phyloP scores from a whole-genome alignment of 1,284 basidiomycete species.

The Naganishia sp. region DNA sequence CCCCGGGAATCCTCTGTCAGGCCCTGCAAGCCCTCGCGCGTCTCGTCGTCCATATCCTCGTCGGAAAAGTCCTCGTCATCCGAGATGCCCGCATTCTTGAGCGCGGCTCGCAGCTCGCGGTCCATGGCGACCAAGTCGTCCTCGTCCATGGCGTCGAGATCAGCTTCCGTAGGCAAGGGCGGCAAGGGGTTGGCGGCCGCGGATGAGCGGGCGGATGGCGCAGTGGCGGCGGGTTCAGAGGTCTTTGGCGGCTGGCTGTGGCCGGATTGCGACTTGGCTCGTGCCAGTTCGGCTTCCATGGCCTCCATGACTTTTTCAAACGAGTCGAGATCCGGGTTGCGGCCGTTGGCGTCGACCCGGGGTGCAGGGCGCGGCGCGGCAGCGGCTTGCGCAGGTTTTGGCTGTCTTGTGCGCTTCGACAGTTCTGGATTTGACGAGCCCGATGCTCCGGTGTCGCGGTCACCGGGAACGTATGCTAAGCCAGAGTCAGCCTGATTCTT shows the following conservation, averaged over 20 bases:
- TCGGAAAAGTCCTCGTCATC: conserved; percentile 53
- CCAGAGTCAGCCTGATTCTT: background rate
- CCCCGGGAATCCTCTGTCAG: conserved; percentile 56
- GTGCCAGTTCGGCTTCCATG: conserved; percentile 79
- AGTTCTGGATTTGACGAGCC: background rate
- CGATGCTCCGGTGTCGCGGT: background rate
- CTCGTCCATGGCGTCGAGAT: conserved; percentile 58
- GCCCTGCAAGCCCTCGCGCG: conserved; percentile 55
- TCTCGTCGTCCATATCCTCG: conserved; percentile 56
- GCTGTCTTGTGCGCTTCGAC: background rate
- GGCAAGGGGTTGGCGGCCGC: conserved; percentile 36
- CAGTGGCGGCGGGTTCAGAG: background rate
- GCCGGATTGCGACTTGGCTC: conserved; percentile 31
- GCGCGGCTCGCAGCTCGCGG: conserved; percentile 68
- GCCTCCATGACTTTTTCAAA: conserved; percentile 94
- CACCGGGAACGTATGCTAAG: conserved; percentile 28
- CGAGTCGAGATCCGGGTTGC: conserved; percentile 72
- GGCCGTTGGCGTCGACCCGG: conserved; percentile 11
- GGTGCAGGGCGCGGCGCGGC: background rate
- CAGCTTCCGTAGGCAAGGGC: conserved; percentile 47
- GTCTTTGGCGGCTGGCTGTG: conserved; percentile 2
- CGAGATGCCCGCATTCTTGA: conserved; percentile 58
- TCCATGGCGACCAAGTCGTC: conserved; percentile 80
- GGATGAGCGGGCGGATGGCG: conserved; percentile 12
- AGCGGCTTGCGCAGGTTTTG: background rate